phyloP scores from a whole-genome alignment of 805 yeast genomes.

The Saccharomycopsis amapae region DNA sequence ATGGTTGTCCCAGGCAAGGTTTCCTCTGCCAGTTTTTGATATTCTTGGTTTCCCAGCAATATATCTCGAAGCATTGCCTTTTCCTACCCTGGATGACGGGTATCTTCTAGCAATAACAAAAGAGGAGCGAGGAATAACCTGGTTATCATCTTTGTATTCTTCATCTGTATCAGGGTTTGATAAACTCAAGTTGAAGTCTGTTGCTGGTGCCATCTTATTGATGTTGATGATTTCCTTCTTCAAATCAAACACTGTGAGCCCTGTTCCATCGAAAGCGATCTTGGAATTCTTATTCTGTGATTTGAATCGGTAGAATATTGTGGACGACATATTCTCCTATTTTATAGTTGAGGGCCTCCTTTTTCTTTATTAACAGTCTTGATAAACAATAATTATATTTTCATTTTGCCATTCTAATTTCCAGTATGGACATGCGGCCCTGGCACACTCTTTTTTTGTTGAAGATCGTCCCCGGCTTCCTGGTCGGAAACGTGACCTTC shows the following conservation, averaged over 20 bases:
- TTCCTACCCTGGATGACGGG: slow-evolving; percentile 50
- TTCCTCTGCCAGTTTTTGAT: slow-evolving; percentile 5
- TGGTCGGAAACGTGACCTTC: too few relatives aligned
- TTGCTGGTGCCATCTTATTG: slow-evolving; percentile 75
- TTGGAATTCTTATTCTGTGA: slow-evolving; percentile 78
- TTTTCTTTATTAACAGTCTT: too few relatives aligned
- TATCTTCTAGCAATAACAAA: slow-evolving; percentile 75
- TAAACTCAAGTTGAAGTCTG: slow-evolving; percentile 71
- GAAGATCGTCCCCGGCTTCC: too few relatives aligned
- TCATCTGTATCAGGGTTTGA: slow-evolving; percentile 65
- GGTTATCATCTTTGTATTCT: slow-evolving; percentile 82
- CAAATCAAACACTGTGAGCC: slow-evolving; percentile 88
- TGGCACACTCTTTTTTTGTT: too few relatives aligned
- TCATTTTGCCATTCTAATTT: too few relatives aligned
- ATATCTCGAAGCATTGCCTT: slow-evolving; percentile 51
- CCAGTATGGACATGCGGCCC: too few relatives aligned
- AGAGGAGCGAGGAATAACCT: slow-evolving; percentile 84
- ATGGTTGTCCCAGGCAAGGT: slow-evolving; percentile 41
- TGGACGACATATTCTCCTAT: slow-evolving; percentile 93
- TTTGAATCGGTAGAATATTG: slow-evolving; percentile 76
- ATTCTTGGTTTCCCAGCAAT: slow-evolving; percentile 25
- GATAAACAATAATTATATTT: too few relatives aligned
- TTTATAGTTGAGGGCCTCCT: too few relatives aligned
- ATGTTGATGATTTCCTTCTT: slow-evolving; percentile 82
- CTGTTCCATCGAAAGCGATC: slow-evolving; percentile 91